Evolutionary conservation across 495 filamentous ascomycete genomes (phyloP), one percentile per base, ranked within the genome.

Genomic region (Neurospora sp.): DNA sequence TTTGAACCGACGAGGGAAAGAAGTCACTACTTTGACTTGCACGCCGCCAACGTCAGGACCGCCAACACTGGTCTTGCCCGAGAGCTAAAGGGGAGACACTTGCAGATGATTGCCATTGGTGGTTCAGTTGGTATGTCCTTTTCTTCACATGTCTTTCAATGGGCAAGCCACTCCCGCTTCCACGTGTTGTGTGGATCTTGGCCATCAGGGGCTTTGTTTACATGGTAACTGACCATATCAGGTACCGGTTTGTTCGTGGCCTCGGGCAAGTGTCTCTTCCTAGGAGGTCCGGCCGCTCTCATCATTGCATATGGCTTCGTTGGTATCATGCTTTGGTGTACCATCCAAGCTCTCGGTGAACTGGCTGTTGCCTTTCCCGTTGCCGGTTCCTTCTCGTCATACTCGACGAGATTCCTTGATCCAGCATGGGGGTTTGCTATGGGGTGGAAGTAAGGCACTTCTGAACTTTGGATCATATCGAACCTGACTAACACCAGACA

Each of bases 351-450:
- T 3, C 85, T 98, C 46, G 95, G 95, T 76, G 95, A 98, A 79
- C 89, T 98, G 83, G 93, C 94, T 39, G 95, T 98, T 74, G 76
- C 93, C 35, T 97, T 96, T 79, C 95, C 95, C 7, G 91, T 97
- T 27, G 92, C 95, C 53, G 95, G 95, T 71, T 97, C 94, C 27
- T 98, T 98, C 80, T 91, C 94, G 14, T 90, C 93, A 42, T 97
- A 94, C 80, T 97, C 94, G 20, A 97, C 93, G 42, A 88, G 95
- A 35, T 98, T 98, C 77, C 78, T 98, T 11, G 94, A 98, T 77
- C 94, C 94, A 12, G 93, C 95, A 4, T 98, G 94, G 95, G 96
- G 96, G 0, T 98, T 98, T 77, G 94, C 96, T 65, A 97, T 97
- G 93, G 96, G 96, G 38, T 97, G 94, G 95, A 97, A 97, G 85